Evolutionary conservation across 352 stramenopile species (phyloP).

Genomic region (Phytophthora multivora): DNA sequence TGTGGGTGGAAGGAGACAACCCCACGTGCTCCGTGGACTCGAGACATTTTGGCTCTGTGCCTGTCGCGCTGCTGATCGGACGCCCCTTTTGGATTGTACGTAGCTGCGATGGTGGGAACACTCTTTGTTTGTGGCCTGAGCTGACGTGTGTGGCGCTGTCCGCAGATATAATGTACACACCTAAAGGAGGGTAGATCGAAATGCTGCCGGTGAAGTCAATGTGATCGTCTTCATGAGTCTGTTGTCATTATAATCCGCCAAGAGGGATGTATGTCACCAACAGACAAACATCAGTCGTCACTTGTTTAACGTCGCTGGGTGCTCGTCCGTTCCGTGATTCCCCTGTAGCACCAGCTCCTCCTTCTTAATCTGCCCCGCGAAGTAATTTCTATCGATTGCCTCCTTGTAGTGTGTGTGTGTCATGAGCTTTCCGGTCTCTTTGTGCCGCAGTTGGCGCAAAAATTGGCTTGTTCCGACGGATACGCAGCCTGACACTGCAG

Average conservation of each 20-base stretch:
- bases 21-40: slow-evolving; percentile 93
- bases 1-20: slow-evolving; percentile 98
- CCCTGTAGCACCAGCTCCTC: neutral
- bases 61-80: slow-evolving; percentile 85
- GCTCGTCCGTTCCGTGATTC: too few relatives aligned
- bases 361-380: too few relatives aligned
- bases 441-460: slow-evolving; percentile 73
- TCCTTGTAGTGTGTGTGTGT: neutral
- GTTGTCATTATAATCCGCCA: neutral
- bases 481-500: slow-evolving; percentile 48
- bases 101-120: neutral
- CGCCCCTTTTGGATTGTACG: slow-evolving; percentile 72
- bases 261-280: neutral
- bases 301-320: too few relatives aligned
- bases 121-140: neutral
- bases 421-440: slow-evolving; percentile 45
- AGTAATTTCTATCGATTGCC: slow-evolving; percentile 12
- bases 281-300: neutral
- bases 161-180: slow-evolving; percentile 24
- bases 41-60: slow-evolving; percentile 93
- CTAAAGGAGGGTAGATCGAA: neutral
- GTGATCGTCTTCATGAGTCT: too few relatives aligned
- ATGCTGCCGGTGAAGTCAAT: neutral
- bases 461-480: slow-evolving; percentile 60
- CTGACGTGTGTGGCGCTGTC: slow-evolving; percentile 14